Evolutionary conservation across 108 stramenopile species (phyloP), one percentile per base, ranked within the genome.

Genomic region (Fistulifera solaris): DNA sequence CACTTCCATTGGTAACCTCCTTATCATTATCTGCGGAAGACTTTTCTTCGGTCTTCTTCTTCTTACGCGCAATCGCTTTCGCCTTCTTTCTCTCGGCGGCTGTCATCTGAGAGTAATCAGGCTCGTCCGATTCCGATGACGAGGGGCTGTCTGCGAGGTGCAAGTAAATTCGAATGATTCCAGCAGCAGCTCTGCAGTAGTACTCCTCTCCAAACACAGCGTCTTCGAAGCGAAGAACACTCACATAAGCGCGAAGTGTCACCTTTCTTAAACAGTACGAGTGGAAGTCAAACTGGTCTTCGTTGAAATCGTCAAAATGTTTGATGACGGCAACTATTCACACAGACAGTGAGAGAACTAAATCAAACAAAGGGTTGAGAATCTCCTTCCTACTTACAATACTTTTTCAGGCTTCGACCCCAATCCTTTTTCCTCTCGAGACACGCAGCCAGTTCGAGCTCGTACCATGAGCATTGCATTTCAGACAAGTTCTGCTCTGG

Each of bases 271-370:
- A 61, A 66, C 96, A 97, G 62, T 98, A 99, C 35, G 73, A 70
- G 79, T 99, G 98, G 63, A 99, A 98, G 75, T 99, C 98, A 54
- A 99, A 96, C 66, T 97, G 95, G 77, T 99, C 98, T 55, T 98
- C 96, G 47, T 89, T 80, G 39, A 94, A 92, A 65, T 96, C 96
- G 39, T 87, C 83, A 61, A 96, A 99, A 61, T 99, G 98, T 59
- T 95, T 86, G 15, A 89, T 76, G 10, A 97, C 89, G 47, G 79
- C 73, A 40, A 68, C 85, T 87, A 56, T 0, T 59, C 4, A 52
- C 51, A 25, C 2, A 56, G 40, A 65, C 31, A 35, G 31, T 35
- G 3, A 35, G 31, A 35, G 8, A 35, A 46, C 12, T 21, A n/a
- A 45, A 38, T n/a, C 13, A 25, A 58, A 48, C 48, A 50, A 13